Percentiles rank a stretch among this genome's conserved stretches.
These are phyloP conservation scores for Neurospora hispaniola DNA, from an alignment of 495 filamentous ascomycete genomes.

Conservation along the genomic window DNA sequence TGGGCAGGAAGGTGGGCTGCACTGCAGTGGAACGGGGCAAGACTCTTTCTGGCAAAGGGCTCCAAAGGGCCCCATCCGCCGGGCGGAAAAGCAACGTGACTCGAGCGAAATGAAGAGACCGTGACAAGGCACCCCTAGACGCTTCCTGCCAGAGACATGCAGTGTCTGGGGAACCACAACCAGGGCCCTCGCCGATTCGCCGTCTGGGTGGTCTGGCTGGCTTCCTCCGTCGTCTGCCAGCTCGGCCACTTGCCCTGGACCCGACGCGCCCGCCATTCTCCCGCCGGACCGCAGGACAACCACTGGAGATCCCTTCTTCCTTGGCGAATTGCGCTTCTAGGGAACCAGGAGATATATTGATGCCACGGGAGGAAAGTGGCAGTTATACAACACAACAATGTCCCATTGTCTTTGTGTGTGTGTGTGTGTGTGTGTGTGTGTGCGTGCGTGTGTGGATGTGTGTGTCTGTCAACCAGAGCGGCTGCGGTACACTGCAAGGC, in stretches of 20 bases:
- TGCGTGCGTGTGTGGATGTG: neutral
- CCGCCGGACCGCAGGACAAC: neutral
- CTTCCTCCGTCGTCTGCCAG: neutral
- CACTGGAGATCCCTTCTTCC: constrained; percentile 13
- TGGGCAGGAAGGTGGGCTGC: neutral
- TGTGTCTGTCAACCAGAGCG: neutral
- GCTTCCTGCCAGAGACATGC: neutral
- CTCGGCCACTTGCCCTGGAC: constrained; percentile 2
- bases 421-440: neutral
- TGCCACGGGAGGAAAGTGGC: constrained; percentile 5
- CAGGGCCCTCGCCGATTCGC: constrained; percentile 4
- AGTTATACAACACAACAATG: neutral
- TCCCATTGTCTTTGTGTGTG: neutral
- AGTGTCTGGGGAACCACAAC: neutral
- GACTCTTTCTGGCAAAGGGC: neutral
- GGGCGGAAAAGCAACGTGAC: neutral
- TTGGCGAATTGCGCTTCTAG: constrained; percentile 1
- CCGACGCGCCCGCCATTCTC: neutral
- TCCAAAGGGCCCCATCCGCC: neutral
- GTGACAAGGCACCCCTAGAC: neutral
- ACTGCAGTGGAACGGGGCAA: neutral
- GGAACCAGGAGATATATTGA: constrained; percentile 1
- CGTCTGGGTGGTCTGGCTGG: neutral
- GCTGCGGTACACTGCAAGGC: neutral
- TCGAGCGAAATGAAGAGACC: neutral